Conservation (phyloP, 768 basidiomycete species). For the Lactifluus volemus region DNA sequence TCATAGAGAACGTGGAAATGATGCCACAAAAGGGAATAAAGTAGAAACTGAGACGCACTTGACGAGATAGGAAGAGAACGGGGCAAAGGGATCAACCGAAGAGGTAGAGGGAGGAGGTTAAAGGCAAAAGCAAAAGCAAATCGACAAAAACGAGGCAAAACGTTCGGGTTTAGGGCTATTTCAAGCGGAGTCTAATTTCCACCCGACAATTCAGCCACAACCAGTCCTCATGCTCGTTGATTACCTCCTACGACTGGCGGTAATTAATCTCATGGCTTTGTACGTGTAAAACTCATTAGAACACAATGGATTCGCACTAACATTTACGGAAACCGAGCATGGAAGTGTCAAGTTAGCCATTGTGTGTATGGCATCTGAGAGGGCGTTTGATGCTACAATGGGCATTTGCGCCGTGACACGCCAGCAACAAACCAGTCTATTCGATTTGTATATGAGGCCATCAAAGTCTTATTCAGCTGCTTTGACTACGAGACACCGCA, state of each 20-base stretch:
- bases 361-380: too few species aligned
- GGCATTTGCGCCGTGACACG: too few species aligned
- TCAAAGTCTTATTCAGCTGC: too few species aligned
- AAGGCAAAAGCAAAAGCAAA: constrained; percentile 9
- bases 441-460: too few species aligned
- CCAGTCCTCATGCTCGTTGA: too few species aligned
- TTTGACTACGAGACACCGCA: too few species aligned
- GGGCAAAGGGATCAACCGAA: constrained; percentile 12
- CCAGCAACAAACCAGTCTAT: too few species aligned
- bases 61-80: constrained; percentile 13
- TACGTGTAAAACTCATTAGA: background rate
- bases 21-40: background rate
- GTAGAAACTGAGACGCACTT: constrained; percentile 12
- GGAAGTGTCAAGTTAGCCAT: too few species aligned
- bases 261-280: background rate
- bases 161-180: constrained; percentile 18
- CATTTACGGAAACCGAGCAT: background rate
- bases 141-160: constrained; percentile 15
- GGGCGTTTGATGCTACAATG: too few species aligned
- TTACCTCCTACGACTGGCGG: too few species aligned
- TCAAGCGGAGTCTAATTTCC: constrained; percentile 14
- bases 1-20: background rate
- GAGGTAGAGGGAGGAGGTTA: constrained; percentile 12
- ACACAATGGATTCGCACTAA: background rate
- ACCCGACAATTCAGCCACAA: constrained; percentile 1